phyloP scores from a whole-genome alignment of 176 grass and related monocot genomes.

The bread wheat (Triticum aestivum) region IWGSC_CS_RefSeq_v2.1 NC_057801.1:129310824-129311323 shows the following conservation, averaged over 20 bases:
- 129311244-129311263: constrained; percentile 85
- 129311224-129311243: constrained; percentile 85
- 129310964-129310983: background rate
- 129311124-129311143: constrained; percentile 27
- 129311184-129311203: constrained; percentile 60
- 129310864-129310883: constrained; percentile 26
- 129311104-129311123: constrained; percentile 18
- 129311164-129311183: constrained; percentile 60
- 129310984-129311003: background rate
- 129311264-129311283: constrained; percentile 87
- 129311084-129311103: background rate
- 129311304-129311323: constrained; percentile 13
- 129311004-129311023: background rate
- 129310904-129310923: background rate
- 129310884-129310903: constrained; percentile 10
- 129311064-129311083: constrained; percentile 29
- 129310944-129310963: constrained; percentile 5
- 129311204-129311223: constrained; percentile 75
- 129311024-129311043: constrained; percentile 1
- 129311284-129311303: constrained; percentile 31
- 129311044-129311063: constrained; percentile 9
- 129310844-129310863: background rate
- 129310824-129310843: background rate
- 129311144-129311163: constrained; percentile 69
- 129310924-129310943: background rate